A percentile compares a stretch with the other conserved stretches of the same genome.
Evolutionary conservation across 31 red algal genomes (phyloP).

Genomic region (Asparagopsis taxiformis): DNA sequence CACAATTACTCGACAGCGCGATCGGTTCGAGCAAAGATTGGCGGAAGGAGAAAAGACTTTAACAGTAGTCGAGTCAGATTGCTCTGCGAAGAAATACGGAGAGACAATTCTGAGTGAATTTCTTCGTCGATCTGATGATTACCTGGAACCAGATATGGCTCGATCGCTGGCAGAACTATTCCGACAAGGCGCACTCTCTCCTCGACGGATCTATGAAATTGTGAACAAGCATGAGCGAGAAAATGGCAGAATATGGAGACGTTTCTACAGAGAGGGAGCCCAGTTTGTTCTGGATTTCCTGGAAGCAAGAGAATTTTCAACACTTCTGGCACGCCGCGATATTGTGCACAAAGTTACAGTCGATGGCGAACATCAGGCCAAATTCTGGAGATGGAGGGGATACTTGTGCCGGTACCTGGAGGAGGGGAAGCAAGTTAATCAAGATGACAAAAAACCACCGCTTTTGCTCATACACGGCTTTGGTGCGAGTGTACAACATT

Average conservation of each 20-base stretch:
- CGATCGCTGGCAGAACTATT: conserved; percentile 47
- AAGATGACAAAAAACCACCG: conserved; percentile 19
- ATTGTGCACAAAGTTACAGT: conserved; percentile 13
- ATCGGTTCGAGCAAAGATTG: conserved; percentile 15
- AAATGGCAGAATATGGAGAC: conserved; percentile 46
- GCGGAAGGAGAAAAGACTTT: conserved; percentile 15
- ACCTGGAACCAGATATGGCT: conserved; percentile 24
- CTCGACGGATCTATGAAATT: conserved; percentile 38
- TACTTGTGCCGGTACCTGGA: conserved; percentile 65
- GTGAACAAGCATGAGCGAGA: conserved; percentile 42
- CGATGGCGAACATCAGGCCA: conserved; percentile 43
- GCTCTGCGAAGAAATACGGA: conserved; percentile 18
- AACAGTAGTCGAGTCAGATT: neutral
- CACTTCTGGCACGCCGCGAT: conserved; percentile 40
- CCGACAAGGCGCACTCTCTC: conserved; percentile 39
- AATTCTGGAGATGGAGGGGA: conserved; percentile 72
- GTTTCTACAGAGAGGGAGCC: conserved; percentile 46
- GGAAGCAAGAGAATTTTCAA: conserved; percentile 64
- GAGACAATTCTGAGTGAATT: conserved; percentile 15
- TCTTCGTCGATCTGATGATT: conserved; percentile 13
- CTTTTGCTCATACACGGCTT: conserved; percentile 93
- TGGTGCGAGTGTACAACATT: conserved; percentile 87
- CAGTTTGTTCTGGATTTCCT: conserved; percentile 36
- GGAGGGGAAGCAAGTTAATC: conserved; percentile 41
- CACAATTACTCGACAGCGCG: neutral